Conservation (phyloP, 768 basidiomycete genomes). For the Mycena metata region DNA sequence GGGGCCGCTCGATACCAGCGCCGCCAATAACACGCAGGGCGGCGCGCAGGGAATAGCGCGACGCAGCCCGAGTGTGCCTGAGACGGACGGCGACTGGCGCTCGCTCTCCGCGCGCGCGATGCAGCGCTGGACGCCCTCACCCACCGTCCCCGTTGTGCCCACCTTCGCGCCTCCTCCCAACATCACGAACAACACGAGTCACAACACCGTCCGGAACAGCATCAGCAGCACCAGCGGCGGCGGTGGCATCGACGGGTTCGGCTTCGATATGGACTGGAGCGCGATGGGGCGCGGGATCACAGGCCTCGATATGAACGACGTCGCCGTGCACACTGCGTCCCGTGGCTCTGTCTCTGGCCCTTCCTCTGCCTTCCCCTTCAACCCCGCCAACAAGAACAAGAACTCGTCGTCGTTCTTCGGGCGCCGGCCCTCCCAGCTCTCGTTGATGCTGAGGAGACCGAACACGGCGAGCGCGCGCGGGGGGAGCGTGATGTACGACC, state of each 20-base stretch:
- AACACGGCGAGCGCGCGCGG: constrained; percentile 60
- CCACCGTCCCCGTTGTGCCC: constrained; percentile 14
- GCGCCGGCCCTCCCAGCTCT: constrained; percentile 40
- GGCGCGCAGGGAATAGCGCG: not conserved
- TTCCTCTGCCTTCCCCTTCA: constrained; percentile 16
- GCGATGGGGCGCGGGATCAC: constrained; percentile 52
- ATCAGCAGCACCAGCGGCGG: constrained; percentile 35
- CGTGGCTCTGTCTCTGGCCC: constrained; percentile 32
- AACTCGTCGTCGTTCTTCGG: not conserved
- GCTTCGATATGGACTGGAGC: constrained; percentile 60
- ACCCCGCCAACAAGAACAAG: too few species aligned
- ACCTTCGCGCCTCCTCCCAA: constrained; percentile 30
- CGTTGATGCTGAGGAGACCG: constrained; percentile 50
- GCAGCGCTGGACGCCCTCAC: constrained; percentile 16
- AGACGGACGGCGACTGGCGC: constrained; percentile 70
- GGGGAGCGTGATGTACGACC: constrained; percentile 50
- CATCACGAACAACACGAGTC: constrained; percentile 1
- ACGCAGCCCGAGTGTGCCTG: constrained; percentile 52
- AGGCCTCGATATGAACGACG: constrained; percentile 44
- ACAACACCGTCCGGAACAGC: not conserved
- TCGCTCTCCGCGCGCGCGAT: constrained; percentile 59
- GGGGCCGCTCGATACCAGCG: not conserved
- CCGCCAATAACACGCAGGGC: not conserved
- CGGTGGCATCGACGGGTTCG: constrained; percentile 46
- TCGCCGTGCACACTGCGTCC: constrained; percentile 43